Conservation (phyloP, 2,329 filamentous ascomycete species). For the Iodosphaeria phyllophila region DNA sequence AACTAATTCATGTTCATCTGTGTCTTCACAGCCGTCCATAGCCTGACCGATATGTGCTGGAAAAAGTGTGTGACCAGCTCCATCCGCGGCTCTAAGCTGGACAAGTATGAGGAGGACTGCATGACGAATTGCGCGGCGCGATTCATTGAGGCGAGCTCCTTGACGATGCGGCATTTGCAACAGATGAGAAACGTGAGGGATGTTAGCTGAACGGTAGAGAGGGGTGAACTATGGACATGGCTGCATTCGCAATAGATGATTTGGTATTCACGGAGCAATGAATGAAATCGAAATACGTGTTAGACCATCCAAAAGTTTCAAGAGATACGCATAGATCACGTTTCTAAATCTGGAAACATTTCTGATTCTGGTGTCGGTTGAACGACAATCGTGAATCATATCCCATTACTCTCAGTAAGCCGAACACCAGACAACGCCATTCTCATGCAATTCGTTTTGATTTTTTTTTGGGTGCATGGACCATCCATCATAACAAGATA, state of each 20-base stretch:
- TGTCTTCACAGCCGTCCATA: slow-evolving; percentile 27
- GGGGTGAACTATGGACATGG: no score
- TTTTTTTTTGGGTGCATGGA: slow-evolving; percentile 9
- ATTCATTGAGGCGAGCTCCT: slow-evolving; percentile 74
- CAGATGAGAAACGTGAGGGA: slow-evolving; percentile 22
- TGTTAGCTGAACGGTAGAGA: neutral
- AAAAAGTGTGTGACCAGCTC: slow-evolving; percentile 72
- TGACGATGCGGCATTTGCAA: slow-evolving; percentile 74
- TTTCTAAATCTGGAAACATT: no score
- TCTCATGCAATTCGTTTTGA: slow-evolving; percentile 15
- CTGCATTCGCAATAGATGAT: no score
- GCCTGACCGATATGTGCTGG: slow-evolving; percentile 64
- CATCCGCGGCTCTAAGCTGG: slow-evolving; percentile 55
- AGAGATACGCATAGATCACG: no score
- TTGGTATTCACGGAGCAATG: no score
- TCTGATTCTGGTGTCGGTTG: no score
- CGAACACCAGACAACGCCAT: slow-evolving; percentile 16
- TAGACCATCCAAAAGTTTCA: no score
- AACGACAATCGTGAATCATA: no score
- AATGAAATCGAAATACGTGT: neutral
- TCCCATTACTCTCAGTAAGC: slow-evolving; percentile 15
- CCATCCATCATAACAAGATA: slow-evolving; percentile 1
- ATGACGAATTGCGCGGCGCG: slow-evolving; percentile 85
- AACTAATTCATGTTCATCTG: slow-evolving; percentile 1
- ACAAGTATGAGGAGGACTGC: slow-evolving; percentile 63